These are phyloP conservation scores for Cucumis sativus DNA, from an alignment of 306 rosid species.

Conservation along the genomic window DNA sequence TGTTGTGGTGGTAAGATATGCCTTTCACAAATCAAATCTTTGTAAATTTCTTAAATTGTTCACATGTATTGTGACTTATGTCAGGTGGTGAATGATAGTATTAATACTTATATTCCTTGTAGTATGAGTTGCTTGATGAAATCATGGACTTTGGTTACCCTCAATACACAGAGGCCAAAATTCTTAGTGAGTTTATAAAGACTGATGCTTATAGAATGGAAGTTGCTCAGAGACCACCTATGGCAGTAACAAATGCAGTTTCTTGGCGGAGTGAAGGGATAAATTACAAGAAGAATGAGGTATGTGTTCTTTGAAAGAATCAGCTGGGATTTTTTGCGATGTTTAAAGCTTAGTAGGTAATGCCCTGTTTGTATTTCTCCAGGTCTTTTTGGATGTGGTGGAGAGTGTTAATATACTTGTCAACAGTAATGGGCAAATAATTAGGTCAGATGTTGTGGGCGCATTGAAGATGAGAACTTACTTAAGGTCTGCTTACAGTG, in stretches of 20 bases:
- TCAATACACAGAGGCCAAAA: conserved; percentile 89
- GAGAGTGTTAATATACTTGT: conserved; percentile 98
- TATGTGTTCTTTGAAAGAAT: conserved; percentile 12
- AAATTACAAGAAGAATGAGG: conserved; percentile 95
- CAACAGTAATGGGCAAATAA: conserved; percentile 96
- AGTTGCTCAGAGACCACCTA: conserved; percentile 92
- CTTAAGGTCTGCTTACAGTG: conserved; percentile 46
- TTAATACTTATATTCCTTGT: conserved; percentile 15
- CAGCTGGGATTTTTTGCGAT: neutral
- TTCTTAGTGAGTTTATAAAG: conserved; percentile 94
- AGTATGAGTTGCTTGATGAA: conserved; percentile 95
- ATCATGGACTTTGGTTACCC: conserved; percentile 99
- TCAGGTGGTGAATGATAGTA: neutral
- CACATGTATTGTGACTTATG: neutral
- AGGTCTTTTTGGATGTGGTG: conserved; percentile 99
- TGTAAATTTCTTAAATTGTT: neutral
- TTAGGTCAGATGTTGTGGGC: conserved; percentile 97
- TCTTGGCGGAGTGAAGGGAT: conserved; percentile 99
- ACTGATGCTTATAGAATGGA: conserved; percentile 99
- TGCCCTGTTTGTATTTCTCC: conserved; percentile 7
- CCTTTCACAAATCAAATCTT: neutral
- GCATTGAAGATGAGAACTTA: conserved; percentile 98
- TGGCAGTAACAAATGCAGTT: conserved; percentile 99
- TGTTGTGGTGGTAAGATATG: conserved; percentile 80
- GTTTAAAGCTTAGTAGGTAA: conserved; percentile 12